A percentile compares a stretch with the other conserved stretches of the same genome.
phyloP scores from a whole-genome alignment of 2,329 filamentous ascomycete genomes.

The Exophiala sp. region DNA sequence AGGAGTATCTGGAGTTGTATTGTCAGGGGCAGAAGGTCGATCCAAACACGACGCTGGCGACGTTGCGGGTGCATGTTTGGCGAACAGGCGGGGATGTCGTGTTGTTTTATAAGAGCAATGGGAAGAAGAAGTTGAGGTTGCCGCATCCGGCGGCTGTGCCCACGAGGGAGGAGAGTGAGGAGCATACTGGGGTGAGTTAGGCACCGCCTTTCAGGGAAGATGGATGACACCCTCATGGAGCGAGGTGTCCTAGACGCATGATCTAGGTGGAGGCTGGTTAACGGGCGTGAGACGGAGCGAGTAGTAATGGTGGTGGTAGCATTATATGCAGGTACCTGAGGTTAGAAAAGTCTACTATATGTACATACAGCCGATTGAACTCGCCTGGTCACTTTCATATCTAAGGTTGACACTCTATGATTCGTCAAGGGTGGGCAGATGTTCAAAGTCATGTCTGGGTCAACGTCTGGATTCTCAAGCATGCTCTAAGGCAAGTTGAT shows the following conservation, averaged over 20 bases:
- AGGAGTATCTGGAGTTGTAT: constrained; percentile 92
- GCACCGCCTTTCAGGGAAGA: no score
- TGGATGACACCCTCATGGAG: background rate
- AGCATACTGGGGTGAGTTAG: constrained; percentile 22
- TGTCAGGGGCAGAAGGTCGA: constrained; percentile 72
- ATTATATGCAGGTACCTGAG: no score
- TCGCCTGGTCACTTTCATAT: no score
- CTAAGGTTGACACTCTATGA: no score
- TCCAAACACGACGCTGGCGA: constrained; percentile 87
- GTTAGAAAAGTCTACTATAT: no score
- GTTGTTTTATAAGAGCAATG: constrained; percentile 87
- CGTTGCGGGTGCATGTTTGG: constrained; percentile 88
- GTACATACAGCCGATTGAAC: no score
- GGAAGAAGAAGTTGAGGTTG: constrained; percentile 57
- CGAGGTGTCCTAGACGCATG: no score
- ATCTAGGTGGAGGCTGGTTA: no score
- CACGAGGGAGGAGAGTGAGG: constrained; percentile 23
- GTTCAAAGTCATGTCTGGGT: no score
- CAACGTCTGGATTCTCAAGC: background rate
- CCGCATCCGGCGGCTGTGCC: constrained; percentile 27
- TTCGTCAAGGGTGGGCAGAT: no score
- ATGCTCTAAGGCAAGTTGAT: constrained; percentile 9
- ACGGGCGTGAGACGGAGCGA: background rate
- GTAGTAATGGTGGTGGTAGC: no score
- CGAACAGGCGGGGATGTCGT: constrained; percentile 90